Base-by-base conservation (phyloP, 2,329 filamentous ascomycete species). In the Ascochyta clinopodiicola region DNA sequence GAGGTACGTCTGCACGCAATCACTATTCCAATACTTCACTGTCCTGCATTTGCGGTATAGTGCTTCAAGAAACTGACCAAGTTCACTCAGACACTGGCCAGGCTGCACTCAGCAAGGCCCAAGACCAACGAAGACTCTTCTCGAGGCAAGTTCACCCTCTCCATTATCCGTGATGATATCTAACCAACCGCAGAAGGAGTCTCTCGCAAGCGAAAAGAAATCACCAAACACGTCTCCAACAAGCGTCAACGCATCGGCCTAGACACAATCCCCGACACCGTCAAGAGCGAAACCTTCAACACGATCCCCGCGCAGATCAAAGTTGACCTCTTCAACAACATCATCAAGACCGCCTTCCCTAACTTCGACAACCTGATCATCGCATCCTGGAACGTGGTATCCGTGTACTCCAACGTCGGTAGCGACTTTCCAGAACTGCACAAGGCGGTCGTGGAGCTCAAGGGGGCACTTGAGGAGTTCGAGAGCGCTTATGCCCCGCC, bases 321-420 rank as follows among this genome's bases (percentile, higher is more conserved):
- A 19, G 48, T 69, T 9, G 59, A 65, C 1, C 44, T 74, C 5
- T 74, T 73, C 63, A 60, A 73, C 39, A 61, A 49, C 2, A 58
- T 73, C 8, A 42, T 64, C 25, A 64, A 62, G 34, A 59, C 63
- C 0, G 68, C 69, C 0, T 67, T 73, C 8, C 69, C 71, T 1
- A 64, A 66, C 34, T 70, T 72, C 45, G 66, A 73, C 37, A 66
- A 69, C 32, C 27, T 73, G 40, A 63, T 73, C 58, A 65, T 62
- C 42, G 70, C 71, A 13, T 59, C 65, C 0, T 73, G 70, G 70
- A 74, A 73, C 31, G 65, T 70, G 3, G 62, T 72, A 3, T 65
- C 63, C 0, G 57, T 74, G n/a, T 70, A 72, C 44, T 52, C 59
- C 17, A 56, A 63, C 17, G 53, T 63, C 2, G 70, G 69, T 0